phyloP scores from a whole-genome alignment of 768 basidiomycete species.

The Strobilomyces dryophilus region DNA sequence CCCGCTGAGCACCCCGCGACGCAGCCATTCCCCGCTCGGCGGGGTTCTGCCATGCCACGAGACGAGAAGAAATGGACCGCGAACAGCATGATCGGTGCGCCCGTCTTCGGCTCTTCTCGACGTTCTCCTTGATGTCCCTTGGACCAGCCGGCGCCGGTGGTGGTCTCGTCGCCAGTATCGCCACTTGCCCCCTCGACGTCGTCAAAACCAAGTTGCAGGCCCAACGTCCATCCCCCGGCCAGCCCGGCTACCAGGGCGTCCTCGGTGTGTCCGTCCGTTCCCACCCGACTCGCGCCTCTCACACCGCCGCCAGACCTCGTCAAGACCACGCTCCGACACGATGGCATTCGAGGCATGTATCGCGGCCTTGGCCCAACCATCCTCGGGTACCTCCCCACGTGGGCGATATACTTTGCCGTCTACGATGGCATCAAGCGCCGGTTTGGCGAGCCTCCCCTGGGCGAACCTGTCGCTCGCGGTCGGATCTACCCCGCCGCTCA shows the following conservation, averaged over 20 bases:
- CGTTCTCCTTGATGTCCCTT: background rate
- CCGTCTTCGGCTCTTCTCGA: background rate
- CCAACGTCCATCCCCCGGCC: slow-evolving; percentile 68
- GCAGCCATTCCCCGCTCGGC: slow-evolving; percentile 42
- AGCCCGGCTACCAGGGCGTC: slow-evolving; percentile 74
- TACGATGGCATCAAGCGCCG: slow-evolving; percentile 92
- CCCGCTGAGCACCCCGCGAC: background rate
- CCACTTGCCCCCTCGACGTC: slow-evolving; percentile 96
- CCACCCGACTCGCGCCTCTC: background rate
- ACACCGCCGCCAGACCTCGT: slow-evolving; percentile 42
- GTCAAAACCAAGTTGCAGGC: slow-evolving; percentile 98
- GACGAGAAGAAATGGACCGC: slow-evolving; percentile 60
- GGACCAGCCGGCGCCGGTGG: slow-evolving; percentile 94
- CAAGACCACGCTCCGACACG: slow-evolving; percentile 50
- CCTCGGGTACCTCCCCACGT: slow-evolving; percentile 94
- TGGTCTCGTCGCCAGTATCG: slow-evolving; percentile 86
- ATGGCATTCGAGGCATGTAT: slow-evolving; percentile 88
- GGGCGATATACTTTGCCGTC: slow-evolving; percentile 98
- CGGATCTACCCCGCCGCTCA: slow-evolving; percentile 78
- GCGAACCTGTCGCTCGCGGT: slow-evolving; percentile 34
- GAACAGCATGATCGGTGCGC: slow-evolving; percentile 79
- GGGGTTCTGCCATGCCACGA: slow-evolving; percentile 66
- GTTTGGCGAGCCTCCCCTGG: slow-evolving; percentile 65
- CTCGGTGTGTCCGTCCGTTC: slow-evolving; percentile 45
- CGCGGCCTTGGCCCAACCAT: slow-evolving; percentile 97